Conservation (phyloP, 2,329 filamentous ascomycete species). For the Claviceps purpurea region DNA sequence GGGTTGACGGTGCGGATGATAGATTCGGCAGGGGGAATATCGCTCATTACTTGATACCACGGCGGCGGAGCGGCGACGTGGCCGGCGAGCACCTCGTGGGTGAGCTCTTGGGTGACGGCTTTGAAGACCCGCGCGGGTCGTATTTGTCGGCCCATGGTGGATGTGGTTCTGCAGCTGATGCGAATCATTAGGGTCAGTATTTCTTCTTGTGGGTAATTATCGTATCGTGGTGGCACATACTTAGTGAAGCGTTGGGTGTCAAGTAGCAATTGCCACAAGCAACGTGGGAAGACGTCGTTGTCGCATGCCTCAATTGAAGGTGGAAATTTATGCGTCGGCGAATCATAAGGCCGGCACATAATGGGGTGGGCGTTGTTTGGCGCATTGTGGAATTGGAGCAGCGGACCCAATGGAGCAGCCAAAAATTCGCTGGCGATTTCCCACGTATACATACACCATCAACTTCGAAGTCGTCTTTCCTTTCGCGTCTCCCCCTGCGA, state of each 20-base stretch:
- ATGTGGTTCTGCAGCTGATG: neutral
- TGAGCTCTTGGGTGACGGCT: constrained; percentile 29
- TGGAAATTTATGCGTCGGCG: constrained; percentile 11
- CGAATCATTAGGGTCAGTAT: neutral
- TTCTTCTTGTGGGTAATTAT: neutral
- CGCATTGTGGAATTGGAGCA: too few relatives aligned
- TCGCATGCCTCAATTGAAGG: constrained; percentile 1
- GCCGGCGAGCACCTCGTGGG: constrained; percentile 24
- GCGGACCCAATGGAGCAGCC: neutral
- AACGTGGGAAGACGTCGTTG: neutral
- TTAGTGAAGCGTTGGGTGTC: neutral
- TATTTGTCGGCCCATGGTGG: constrained; percentile 30
- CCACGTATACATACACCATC: neutral
- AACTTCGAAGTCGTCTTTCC: neutral
- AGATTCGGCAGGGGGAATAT: constrained; percentile 45
- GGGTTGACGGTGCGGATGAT: constrained; percentile 39
- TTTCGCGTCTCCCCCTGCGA: neutral
- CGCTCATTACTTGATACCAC: constrained; percentile 39
- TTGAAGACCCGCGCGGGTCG: constrained; percentile 34
- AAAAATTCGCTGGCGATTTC: neutral
- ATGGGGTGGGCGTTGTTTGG: neutral
- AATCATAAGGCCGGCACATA: constrained; percentile 10
- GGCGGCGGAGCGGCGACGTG: constrained; percentile 23
- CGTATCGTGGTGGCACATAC: neutral
- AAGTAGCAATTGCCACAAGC: neutral